Evolutionary conservation across 257 asterid species (phyloP).

Genomic region (Nicotiana tomentosiformis): DNA sequence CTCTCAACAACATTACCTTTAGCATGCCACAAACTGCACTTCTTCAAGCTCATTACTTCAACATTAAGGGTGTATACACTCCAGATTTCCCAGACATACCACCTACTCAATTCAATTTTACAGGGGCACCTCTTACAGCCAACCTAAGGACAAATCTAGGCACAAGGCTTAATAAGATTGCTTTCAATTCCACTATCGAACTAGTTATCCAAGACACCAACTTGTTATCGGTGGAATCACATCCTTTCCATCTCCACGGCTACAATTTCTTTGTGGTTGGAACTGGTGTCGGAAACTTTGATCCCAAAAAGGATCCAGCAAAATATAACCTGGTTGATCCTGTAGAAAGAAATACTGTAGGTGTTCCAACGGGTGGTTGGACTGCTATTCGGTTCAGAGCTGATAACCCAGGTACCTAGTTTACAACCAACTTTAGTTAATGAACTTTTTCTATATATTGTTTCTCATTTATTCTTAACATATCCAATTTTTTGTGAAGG

Average conservation of each 20-base stretch:
- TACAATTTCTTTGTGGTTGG: conserved; percentile 48
- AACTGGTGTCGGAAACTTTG: conserved; percentile 39
- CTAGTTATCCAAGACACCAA: conserved; percentile 45
- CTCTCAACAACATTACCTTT: conserved; percentile 46
- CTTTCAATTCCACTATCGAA: conserved; percentile 40
- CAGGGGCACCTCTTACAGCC: conserved; percentile 41
- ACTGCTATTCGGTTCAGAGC: conserved; percentile 46
- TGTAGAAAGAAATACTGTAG: conserved; percentile 46
- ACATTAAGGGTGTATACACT: conserved; percentile 28
- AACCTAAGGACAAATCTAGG: conserved; percentile 34
- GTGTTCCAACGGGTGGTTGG: conserved; percentile 60
- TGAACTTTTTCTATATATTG: neutral
- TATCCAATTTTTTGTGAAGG: conserved; percentile 16
- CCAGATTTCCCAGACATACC: conserved; percentile 45
- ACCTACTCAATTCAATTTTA: conserved; percentile 35
- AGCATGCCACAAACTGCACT: conserved; percentile 43
- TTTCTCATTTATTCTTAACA: neutral
- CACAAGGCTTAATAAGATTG: conserved; percentile 35
- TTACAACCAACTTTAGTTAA: neutral
- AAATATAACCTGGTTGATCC: conserved; percentile 45
- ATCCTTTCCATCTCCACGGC: conserved; percentile 55
- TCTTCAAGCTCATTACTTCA: conserved; percentile 41
- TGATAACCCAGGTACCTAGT: conserved; percentile 45
- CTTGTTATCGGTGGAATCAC: conserved; percentile 40
- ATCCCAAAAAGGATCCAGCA: conserved; percentile 35